A percentile compares a stretch with the other conserved stretches of the same genome.
phyloP scores from a whole-genome alignment of 2,329 filamentous ascomycete species.

The Chlorencoelia australis region DNA sequence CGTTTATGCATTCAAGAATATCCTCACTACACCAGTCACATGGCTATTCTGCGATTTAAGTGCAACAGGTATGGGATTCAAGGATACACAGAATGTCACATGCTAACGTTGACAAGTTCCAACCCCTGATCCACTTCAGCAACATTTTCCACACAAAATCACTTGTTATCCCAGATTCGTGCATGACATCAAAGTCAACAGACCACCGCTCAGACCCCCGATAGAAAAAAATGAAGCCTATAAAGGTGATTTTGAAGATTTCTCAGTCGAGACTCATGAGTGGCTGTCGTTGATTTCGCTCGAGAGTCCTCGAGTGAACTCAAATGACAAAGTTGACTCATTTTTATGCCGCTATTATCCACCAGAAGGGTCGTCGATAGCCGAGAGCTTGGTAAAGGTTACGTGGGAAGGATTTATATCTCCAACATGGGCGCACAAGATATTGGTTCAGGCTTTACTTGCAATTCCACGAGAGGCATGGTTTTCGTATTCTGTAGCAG shows the following conservation, averaged over 20 bases:
- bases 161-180: slow-evolving; percentile 27
- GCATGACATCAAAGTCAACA: slow-evolving; percentile 21
- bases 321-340: slow-evolving; percentile 50
- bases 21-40: slow-evolving; percentile 53
- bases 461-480: slow-evolving; percentile 37
- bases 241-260: slow-evolving; percentile 48
- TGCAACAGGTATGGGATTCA: slow-evolving; percentile 32
- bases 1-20: slow-evolving; percentile 45
- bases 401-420: slow-evolving; percentile 51
- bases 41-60: slow-evolving; percentile 70
- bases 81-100: not conserved
- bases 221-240: slow-evolving; percentile 27
- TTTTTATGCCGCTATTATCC: slow-evolving; percentile 59
- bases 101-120: slow-evolving; percentile 27
- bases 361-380: slow-evolving; percentile 30
- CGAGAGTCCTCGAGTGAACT: slow-evolving; percentile 50
- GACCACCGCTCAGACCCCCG: slow-evolving; percentile 23
- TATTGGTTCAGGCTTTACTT: slow-evolving; percentile 37
- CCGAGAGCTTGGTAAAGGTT: slow-evolving; percentile 35
- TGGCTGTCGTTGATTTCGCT: slow-evolving; percentile 63
- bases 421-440: slow-evolving; percentile 40
- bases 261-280: slow-evolving; percentile 56
- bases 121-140: slow-evolving; percentile 38
- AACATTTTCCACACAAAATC: slow-evolving; percentile 35
- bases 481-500: slow-evolving; percentile 45